Base-by-base conservation (phyloP, 2,329 filamentous ascomycete genomes). In the Diaporthe longicolla region DNA sequence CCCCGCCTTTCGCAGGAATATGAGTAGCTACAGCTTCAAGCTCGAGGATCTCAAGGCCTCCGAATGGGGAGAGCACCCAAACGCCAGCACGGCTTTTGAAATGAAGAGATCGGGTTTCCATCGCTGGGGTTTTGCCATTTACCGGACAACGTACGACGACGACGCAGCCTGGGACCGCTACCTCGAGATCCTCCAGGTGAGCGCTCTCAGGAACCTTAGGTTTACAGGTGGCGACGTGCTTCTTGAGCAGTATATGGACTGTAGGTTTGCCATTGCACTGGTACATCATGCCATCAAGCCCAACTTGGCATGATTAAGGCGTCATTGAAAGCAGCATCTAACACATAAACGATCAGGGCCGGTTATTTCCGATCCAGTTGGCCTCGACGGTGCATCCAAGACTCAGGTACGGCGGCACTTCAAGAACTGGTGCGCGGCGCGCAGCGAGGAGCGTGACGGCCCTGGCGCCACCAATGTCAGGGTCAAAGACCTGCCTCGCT, bases 381-480 rank as follows among this genome's bases (percentile, higher is more conserved):
- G 8, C 29, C 29, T 57, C 29, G 17, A 57, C 19, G 54, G 32
- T 17, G 21, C 55, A 6, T 59, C 55, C 32, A 59, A 59, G 32
- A 21, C 55, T 19, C 32, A 59, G 6, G 55, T 59, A 17, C 55
- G 55, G 5, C 55, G 11, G 11, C 55, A 59, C 35, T 59, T 59
- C 32, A 59, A 59, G 32, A 37, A 21, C 32, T 59, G 55, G 55
- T 59, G 55, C 21, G 55, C 55, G 40, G 32, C 21, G 5, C 55
- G 55, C 55, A 59, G 55, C 55, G 55, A 40, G n/a, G 55, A 40
- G 55, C 55, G 55, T 9, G 55, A 59, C 55, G 55, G 55, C 32
- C 55, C 26, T 5, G 32, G 55, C 6, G 55, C 32, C 21, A 59
- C 21, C 19, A 59, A 9, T 1, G 7, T 6, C 5, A 6, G 32